A percentile compares a stretch with the other conserved stretches of the same genome.
Evolutionary conservation across 2,329 filamentous ascomycete genomes (phyloP).

Genomic region (Alternaria conjuncta): DNA sequence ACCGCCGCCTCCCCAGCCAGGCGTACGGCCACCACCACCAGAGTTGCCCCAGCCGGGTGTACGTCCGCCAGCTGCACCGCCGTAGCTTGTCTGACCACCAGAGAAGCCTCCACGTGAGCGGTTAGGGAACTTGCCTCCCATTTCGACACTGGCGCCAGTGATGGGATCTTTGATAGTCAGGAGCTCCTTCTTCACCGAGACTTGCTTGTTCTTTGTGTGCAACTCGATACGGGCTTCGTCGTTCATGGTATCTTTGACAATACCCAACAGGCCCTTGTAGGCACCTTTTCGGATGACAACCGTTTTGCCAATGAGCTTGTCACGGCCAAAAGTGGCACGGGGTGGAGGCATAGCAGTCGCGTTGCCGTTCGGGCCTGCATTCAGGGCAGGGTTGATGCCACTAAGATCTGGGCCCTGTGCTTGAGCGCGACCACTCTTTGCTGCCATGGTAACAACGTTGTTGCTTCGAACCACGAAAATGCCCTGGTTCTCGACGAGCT

Average conservation of each 20-base stretch:
- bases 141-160: conserved; percentile 79
- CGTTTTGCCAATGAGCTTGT: conserved; percentile 87
- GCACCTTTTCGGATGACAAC: conserved; percentile 86
- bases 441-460: conserved; percentile 89
- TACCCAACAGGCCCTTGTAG: conserved; percentile 91
- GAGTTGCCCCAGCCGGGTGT: conserved; percentile 46
- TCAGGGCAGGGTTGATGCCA: conserved; percentile 84
- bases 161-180: conserved; percentile 83
- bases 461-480: conserved; percentile 86
- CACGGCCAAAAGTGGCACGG: conserved; percentile 71
- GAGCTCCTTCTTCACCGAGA: conserved; percentile 81
- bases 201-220: conserved; percentile 90
- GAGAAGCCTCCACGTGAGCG: conserved; percentile 49
- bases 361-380: conserved; percentile 63
- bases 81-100: conserved; percentile 44
- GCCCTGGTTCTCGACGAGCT: conserved; percentile 83
- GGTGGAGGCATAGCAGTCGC: conserved; percentile 69
- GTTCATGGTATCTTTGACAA: conserved; percentile 94
- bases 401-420: conserved; percentile 78
- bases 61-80: conserved; percentile 48
- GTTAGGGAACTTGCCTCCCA: conserved; percentile 47
- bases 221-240: conserved; percentile 86
- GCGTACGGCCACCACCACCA: conserved; percentile 54
- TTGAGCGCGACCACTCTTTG: conserved; percentile 84
- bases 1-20: conserved; percentile 53